Percentiles rank a stretch among this genome's conserved stretches.
These are phyloP conservation scores for Filosporella fistucella DNA, from an alignment of 495 filamentous ascomycete genomes.

Conservation along the genomic window DNA sequence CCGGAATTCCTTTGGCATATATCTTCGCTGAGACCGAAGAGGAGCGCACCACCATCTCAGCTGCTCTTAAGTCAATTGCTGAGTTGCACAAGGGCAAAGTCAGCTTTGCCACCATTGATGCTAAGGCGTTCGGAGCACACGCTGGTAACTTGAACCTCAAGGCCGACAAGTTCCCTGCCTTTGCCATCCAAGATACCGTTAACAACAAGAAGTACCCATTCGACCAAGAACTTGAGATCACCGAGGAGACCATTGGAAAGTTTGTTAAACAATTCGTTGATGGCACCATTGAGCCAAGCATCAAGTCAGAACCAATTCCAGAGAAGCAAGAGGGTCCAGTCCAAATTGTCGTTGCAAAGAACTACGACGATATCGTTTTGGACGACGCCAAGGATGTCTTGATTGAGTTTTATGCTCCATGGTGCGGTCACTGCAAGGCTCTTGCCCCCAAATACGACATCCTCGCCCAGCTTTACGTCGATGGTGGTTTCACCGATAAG, in stretches of 20 bases:
- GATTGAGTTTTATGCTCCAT: constrained; percentile 97
- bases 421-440: constrained; percentile 99
- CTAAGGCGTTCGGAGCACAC: constrained; percentile 90
- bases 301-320: constrained; percentile 97
- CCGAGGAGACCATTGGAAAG: constrained; percentile 64
- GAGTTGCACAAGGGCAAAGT: constrained; percentile 74
- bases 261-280: constrained; percentile 87
- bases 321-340: constrained; percentile 92
- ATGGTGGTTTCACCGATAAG: constrained; percentile 69
- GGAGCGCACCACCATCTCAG: constrained; percentile 75
- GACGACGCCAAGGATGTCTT: constrained; percentile 96
- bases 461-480: constrained; percentile 74
- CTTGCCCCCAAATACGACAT: constrained; percentile 88
- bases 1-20: constrained; percentile 91
- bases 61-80: constrained; percentile 58
- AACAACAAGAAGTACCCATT: constrained; percentile 98
- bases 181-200: constrained; percentile 92
- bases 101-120: constrained; percentile 98
- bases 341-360: constrained; percentile 86
- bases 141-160: constrained; percentile 97
- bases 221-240: constrained; percentile 79
- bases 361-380: constrained; percentile 88
- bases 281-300: constrained; percentile 87
- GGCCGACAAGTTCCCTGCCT: constrained; percentile 89
- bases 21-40: constrained; percentile 95